A percentile compares a stretch with the other conserved stretches of the same genome.
Conservation (phyloP, 192 early-diverging fungal species). For the Mortierella antarctica region DNA sequence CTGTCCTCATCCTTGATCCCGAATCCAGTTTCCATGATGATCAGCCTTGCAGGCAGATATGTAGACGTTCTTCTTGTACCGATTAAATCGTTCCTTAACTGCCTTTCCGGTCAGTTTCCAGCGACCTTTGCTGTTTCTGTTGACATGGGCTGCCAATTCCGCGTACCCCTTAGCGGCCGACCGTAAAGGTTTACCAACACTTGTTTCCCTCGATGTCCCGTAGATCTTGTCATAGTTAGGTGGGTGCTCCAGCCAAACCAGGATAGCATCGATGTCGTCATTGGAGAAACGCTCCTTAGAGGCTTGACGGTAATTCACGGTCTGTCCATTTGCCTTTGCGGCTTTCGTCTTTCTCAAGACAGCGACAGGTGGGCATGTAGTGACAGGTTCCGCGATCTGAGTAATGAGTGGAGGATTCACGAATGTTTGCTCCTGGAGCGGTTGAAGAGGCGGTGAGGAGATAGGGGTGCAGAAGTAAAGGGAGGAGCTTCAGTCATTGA, state of each 20-base stretch:
- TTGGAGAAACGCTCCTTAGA: conserved; percentile 8
- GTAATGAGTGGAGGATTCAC: no score
- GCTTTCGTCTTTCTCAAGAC: no score
- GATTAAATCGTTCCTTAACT: conserved; percentile 11
- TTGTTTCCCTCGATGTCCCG: not conserved
- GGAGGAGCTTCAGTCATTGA: no score
- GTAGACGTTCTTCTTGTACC: not conserved
- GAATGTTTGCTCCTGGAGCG: no score
- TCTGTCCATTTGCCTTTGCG: no score
- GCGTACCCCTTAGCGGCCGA: conserved; percentile 6
- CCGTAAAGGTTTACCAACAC: not conserved
- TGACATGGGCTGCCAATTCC: conserved; percentile 2
- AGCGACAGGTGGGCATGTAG: no score
- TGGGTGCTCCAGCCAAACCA: conserved; percentile 17
- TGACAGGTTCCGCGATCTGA: no score
- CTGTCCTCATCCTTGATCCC: conserved; percentile 15
- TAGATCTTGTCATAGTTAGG: conserved; percentile 17
- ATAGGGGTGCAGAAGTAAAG: no score
- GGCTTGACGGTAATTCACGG: no score
- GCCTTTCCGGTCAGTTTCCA: conserved; percentile 10
- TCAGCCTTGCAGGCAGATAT: no score
- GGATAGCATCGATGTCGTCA: conserved; percentile 16
- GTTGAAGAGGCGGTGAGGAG: no score
- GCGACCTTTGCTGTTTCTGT: conserved; percentile 16
- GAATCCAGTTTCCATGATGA: conserved; percentile 18